Evolutionary conservation across 768 basidiomycete genomes (phyloP).

Genomic region (Lactarius akahatsu): DNA sequence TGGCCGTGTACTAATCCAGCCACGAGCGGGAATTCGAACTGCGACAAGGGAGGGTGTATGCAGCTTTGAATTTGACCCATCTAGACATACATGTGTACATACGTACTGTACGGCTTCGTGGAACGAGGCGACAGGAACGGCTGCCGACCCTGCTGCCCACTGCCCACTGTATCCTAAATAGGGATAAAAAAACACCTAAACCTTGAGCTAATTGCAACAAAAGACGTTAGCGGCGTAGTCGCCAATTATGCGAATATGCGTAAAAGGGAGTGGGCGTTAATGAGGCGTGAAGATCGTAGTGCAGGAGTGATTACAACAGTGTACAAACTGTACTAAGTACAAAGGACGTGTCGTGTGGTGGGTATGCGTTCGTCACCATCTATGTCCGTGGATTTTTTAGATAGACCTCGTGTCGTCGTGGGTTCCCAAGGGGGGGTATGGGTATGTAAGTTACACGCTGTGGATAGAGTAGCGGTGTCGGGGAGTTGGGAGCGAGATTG

Average conservation of each 20-base stretch:
- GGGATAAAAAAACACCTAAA: not conserved
- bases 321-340: conserved; percentile 20
- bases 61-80: too few species aligned
- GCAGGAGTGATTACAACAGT: conserved; percentile 13
- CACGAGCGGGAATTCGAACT: too few species aligned
- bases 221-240: conserved; percentile 3
- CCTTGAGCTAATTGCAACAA: not conserved
- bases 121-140: not conserved
- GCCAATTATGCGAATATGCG: conserved; percentile 7
- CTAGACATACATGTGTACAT: too few species aligned
- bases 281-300: conserved; percentile 9
- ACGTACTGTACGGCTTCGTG: too few species aligned
- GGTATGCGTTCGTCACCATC: not conserved
- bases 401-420: conserved; percentile 8
- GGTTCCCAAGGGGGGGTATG: not conserved
- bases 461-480: not conserved
- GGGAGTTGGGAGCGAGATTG: not conserved
- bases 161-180: not conserved
- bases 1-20: too few species aligned
- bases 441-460: not conserved
- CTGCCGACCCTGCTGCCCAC: not conserved
- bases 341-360: conserved; percentile 2
- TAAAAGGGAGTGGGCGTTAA: not conserved
- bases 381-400: not conserved
- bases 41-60: too few species aligned